These are phyloP conservation scores for Cercospora janseana DNA, from an alignment of 2,329 filamentous ascomycete species.

Conservation along the genomic window DNA sequence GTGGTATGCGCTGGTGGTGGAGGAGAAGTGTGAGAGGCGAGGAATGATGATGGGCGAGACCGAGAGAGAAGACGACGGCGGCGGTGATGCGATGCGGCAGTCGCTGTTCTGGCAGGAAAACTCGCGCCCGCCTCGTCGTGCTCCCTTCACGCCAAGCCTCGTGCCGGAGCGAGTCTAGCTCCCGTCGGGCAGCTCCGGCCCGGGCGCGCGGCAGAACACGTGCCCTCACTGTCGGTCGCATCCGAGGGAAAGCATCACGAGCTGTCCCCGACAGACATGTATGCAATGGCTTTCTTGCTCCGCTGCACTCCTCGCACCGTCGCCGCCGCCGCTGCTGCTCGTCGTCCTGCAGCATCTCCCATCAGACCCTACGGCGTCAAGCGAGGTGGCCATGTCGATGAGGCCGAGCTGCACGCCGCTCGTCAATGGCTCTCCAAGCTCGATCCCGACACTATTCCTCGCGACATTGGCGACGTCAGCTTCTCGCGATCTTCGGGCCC, in stretches of 20 bases:
- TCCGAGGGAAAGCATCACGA: too few species aligned
- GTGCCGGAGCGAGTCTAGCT: background rate
- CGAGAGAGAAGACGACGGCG: too few species aligned
- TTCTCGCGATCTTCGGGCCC: slow-evolving; percentile 65
- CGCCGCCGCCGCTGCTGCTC: background rate
- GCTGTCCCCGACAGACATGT: background rate
- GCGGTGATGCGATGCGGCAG: too few species aligned
- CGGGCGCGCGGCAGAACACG: background rate
- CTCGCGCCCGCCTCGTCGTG: slow-evolving; percentile 1
- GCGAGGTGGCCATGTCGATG: slow-evolving; percentile 23
- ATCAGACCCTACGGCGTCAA: slow-evolving; percentile 20
- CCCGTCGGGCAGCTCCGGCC: background rate
- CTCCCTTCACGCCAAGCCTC: slow-evolving; percentile 3
- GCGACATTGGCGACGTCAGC: slow-evolving; percentile 56
- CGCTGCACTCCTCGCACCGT: background rate
- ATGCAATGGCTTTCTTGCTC: background rate
- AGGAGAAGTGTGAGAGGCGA: too few species aligned
- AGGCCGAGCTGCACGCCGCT: slow-evolving; percentile 41
- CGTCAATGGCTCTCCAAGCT: slow-evolving; percentile 58
- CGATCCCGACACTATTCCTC: slow-evolving; percentile 55
- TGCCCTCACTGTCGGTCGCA: too few species aligned
- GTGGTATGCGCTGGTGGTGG: background rate
- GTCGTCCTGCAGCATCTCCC: background rate
- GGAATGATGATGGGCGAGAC: too few species aligned
- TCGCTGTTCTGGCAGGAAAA: background rate